Base-by-base conservation (phyloP, 2,329 filamentous ascomycete genomes). In the Penicillium sp. region DNA sequence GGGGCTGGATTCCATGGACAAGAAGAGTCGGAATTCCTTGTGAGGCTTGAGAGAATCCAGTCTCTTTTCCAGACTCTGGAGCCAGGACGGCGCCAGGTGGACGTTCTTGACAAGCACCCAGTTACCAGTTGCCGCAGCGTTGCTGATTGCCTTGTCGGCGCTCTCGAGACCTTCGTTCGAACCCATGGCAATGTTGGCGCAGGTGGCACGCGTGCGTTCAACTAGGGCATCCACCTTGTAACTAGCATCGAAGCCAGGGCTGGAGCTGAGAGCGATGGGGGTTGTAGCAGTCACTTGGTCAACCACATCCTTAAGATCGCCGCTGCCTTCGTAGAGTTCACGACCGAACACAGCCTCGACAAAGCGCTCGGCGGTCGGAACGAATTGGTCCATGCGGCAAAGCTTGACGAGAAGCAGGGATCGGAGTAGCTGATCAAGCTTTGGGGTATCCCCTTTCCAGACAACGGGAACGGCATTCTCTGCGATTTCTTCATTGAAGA, bases 71-170 rank as follows among this genome's bases (percentile, higher is more conserved):
- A 99, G 85, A 72, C 93, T 97, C 79, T 98, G 94, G 35, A 99
- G 83, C 96, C 96, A 99, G 13, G 92, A 92, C 1, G 95, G 93
- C 33, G 94, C 93, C 65, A 99, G 85, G 78, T 99, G 95, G 22
- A 99, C 95, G 82, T 99, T 99, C 87, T 99, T 99, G 85, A 99
- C 89, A 64, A 99, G 85, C 10, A 99, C 96, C 95, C 95, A 99
- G 28, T 89, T 92, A 68, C 95, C 95, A 17, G 89, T 91, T 60
- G 96, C 92, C 5, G 95, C 94, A 10, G 95, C 95, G 71, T 93
- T 92, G 79, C 88, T 91, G 73, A 99, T 93, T 33, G 96, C 95
- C 79, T 97, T 97, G 83, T 99, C 95, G 19, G 95, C 95, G 65
- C 89, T 95, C 61, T 93, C 89, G 19, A 96, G 84, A 75, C 93